Conservation (phyloP, 108 stramenopile species). For the Nitzschia sp. region DNA sequence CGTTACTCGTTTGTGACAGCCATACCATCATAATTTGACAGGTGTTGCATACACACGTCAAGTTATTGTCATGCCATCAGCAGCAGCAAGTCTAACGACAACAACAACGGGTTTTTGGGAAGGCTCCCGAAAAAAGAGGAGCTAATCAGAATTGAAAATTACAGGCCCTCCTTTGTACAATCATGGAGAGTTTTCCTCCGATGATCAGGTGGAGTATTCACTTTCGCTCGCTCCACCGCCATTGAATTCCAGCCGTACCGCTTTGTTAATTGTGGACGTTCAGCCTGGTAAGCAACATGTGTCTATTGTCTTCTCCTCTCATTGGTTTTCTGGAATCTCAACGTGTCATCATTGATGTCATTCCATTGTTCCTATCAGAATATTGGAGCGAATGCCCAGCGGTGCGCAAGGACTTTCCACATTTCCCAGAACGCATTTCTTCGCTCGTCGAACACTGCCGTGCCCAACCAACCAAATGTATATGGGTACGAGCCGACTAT, state of each 20-base stretch:
- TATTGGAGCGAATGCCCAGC: constrained; percentile 61
- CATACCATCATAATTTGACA: too few species aligned
- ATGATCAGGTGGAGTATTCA: neutral
- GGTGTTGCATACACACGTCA: too few species aligned
- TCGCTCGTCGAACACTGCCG: constrained; percentile 42
- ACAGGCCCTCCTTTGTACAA: constrained; percentile 15
- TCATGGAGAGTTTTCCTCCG: neutral
- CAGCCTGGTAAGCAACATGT: constrained; percentile 28
- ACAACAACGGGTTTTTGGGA: too few species aligned
- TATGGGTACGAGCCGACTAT: constrained; percentile 72
- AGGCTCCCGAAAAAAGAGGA: constrained; percentile 15
- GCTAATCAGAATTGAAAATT: constrained; percentile 13
- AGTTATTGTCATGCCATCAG: too few species aligned
- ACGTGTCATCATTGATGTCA: too few species aligned
- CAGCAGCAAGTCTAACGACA: too few species aligned
- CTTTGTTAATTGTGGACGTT: constrained; percentile 54
- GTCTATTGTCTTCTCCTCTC: too few species aligned
- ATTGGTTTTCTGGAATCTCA: too few species aligned
- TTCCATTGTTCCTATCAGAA: too few species aligned
- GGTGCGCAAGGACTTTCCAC: constrained; percentile 62
- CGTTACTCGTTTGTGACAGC: too few species aligned
- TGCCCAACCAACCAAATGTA: constrained; percentile 40
- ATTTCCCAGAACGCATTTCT: constrained; percentile 48
- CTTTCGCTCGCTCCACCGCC: neutral
- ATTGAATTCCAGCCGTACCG: constrained; percentile 32